Percentiles rank a stretch among this genome's conserved stretches.
Evolutionary conservation across 352 stramenopile species (phyloP).

Genomic region (Phytophthora uliginosa): DNA sequence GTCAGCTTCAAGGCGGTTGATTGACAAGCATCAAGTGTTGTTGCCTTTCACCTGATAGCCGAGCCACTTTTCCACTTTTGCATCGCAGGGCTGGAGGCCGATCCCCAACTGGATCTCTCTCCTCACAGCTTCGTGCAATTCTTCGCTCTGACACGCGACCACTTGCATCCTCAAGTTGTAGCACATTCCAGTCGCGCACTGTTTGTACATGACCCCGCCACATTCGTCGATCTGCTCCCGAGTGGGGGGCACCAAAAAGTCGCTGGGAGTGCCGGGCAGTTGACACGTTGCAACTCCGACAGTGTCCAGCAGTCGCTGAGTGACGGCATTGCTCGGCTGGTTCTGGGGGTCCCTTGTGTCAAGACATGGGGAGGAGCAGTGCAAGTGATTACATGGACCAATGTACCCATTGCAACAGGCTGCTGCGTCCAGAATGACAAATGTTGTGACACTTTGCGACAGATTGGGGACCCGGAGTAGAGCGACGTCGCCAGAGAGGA

Average conservation of each 20-base stretch:
- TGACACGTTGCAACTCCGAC: constrained; percentile 7
- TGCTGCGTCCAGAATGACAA: neutral
- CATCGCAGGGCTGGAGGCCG: constrained; percentile 37
- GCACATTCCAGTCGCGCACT: constrained; percentile 30
- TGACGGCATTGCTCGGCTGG: constrained; percentile 8
- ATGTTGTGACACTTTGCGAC: neutral
- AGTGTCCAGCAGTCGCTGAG: constrained; percentile 11
- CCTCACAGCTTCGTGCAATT: constrained; percentile 23
- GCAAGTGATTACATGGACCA: constrained; percentile 4
- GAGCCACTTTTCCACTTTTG: constrained; percentile 34
- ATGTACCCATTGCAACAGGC: constrained; percentile 39
- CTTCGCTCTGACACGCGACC: constrained; percentile 26
- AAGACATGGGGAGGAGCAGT: constrained; percentile 10
- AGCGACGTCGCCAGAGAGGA: neutral
- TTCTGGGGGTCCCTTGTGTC: neutral
- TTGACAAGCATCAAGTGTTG: neutral
- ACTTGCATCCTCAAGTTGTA: constrained; percentile 31
- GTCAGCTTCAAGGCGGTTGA: constrained; percentile 19
- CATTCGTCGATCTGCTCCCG: constrained; percentile 24
- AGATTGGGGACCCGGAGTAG: constrained; percentile 14
- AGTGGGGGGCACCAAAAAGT: constrained; percentile 3
- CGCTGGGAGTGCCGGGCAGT: neutral
- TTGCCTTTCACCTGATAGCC: constrained; percentile 18
- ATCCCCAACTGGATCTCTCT: constrained; percentile 31
- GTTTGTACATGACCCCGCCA: constrained; percentile 24